A percentile compares a stretch with the other conserved stretches of the same genome.
Conservation (phyloP, 352 stramenopile genomes). For the Globisporangium heterothallicum region DNA sequence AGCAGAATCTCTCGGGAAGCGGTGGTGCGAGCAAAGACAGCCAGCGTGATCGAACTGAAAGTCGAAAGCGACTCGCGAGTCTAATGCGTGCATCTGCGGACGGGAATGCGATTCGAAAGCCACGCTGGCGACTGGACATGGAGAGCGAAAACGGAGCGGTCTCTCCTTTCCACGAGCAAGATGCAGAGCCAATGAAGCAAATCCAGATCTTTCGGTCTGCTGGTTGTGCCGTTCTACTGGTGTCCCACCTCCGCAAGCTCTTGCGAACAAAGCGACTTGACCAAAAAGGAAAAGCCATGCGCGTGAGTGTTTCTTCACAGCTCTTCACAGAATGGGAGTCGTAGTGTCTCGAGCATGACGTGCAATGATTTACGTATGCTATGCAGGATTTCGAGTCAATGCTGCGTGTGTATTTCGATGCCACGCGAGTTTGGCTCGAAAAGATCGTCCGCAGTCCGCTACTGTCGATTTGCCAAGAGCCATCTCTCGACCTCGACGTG, state of each 20-base stretch:
- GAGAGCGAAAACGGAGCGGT: conserved; percentile 28
- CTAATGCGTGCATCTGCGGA: conserved; percentile 31
- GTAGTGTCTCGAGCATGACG: neutral
- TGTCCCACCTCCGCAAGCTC: conserved; percentile 23
- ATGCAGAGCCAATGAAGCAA: conserved; percentile 19
- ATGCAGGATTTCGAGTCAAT: conserved; percentile 55
- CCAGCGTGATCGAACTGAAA: conserved; percentile 31
- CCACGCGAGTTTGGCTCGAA: conserved; percentile 53
- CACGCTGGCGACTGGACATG: conserved; percentile 43
- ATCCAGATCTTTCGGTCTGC: conserved; percentile 42
- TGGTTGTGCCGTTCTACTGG: conserved; percentile 22
- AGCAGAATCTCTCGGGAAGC: neutral
- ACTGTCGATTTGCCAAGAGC: conserved; percentile 51
- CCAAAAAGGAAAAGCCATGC: conserved; percentile 28
- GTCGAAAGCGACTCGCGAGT: conserved; percentile 30
- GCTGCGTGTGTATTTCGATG: conserved; percentile 61
- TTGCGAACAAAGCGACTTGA: conserved; percentile 30
- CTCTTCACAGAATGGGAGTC: neutral
- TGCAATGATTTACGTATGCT: neutral
- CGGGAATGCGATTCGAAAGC: conserved; percentile 22
- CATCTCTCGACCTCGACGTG: conserved; percentile 42
- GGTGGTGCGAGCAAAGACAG: conserved; percentile 14
- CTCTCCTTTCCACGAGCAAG: conserved; percentile 18
- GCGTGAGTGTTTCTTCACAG: conserved; percentile 12
- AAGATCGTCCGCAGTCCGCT: conserved; percentile 40